These are phyloP conservation scores for Ogataea hybrid DNA, from an alignment of 1,139 yeast species.

Conservation along the genomic window DNA sequence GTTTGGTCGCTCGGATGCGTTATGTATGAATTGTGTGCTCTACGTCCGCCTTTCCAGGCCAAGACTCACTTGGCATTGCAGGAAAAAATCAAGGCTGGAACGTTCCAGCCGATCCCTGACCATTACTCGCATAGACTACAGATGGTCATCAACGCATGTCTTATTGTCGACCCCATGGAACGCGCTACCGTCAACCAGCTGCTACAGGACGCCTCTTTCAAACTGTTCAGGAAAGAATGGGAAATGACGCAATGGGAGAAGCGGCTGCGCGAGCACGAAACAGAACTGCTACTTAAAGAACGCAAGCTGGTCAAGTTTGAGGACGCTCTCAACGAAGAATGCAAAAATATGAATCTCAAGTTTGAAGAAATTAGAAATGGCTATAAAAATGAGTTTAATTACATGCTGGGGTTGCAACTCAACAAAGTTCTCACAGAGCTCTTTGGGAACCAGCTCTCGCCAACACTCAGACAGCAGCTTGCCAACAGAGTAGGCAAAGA, in stretches of 20 bases:
- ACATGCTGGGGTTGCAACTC: conserved; percentile 53
- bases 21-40: conserved; percentile 81
- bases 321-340: conserved; percentile 37
- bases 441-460: conserved; percentile 20
- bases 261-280: conserved; percentile 50
- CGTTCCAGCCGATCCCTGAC: conserved; percentile 66
- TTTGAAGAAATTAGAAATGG: conserved; percentile 55
- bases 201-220: conserved; percentile 71
- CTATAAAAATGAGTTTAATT: conserved; percentile 58
- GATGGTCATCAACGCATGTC: conserved; percentile 72
- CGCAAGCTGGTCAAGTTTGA: conserved; percentile 38
- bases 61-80: conserved; percentile 85
- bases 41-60: conserved; percentile 93
- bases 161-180: conserved; percentile 65
- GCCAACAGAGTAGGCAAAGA: conserved; percentile 37
- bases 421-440: conserved; percentile 26
- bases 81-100: conserved; percentile 73
- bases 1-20: conserved; percentile 83
- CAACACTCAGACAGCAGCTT: conserved; percentile 36
- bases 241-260: conserved; percentile 54
- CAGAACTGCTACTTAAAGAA: conserved; percentile 53
- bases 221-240: conserved; percentile 77
- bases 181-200: conserved; percentile 81
- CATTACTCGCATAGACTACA: conserved; percentile 73
- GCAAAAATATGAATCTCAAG: conserved; percentile 49